Conservation (phyloP, 768 basidiomycete species). For the Trametes sanguinea region DNA sequence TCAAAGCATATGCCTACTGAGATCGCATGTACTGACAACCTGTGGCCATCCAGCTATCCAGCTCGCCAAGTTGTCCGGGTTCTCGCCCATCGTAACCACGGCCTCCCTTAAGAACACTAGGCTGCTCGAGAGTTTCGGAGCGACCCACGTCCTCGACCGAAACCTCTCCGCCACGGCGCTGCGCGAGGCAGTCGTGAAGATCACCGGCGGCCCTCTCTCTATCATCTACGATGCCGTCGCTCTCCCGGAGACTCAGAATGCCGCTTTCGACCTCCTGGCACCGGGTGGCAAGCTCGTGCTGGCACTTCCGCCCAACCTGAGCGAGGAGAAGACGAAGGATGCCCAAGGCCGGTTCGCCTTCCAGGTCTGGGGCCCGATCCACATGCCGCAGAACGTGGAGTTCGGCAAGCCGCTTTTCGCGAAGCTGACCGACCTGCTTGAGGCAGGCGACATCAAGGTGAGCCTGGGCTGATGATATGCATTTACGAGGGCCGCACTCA, state of each 20-base stretch:
- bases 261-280: conserved; percentile 25
- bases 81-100: conserved; percentile 33
- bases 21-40: not conserved
- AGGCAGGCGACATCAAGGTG: no score
- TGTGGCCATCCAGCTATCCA: conserved; percentile 27
- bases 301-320: not conserved
- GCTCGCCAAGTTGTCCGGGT: conserved; percentile 30
- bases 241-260: conserved; percentile 22
- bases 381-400: no score
- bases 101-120: conserved; percentile 29
- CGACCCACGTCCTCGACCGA: conserved; percentile 32
- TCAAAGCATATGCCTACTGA: no score
- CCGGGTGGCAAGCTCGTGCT: conserved; percentile 24
- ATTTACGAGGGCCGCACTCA: no score
- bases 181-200: not conserved
- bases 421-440: no score
- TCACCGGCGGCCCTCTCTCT: conserved; percentile 13
- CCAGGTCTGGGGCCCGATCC: no score
- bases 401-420: no score
- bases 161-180: conserved; percentile 15
- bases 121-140: conserved; percentile 23
- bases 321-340: no score
- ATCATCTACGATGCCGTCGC: conserved; percentile 26
- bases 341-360: no score
- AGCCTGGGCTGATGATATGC: no score